Conservation (phyloP, 2,329 filamentous ascomycete species). For the Bipolaris gigantea region DNA sequence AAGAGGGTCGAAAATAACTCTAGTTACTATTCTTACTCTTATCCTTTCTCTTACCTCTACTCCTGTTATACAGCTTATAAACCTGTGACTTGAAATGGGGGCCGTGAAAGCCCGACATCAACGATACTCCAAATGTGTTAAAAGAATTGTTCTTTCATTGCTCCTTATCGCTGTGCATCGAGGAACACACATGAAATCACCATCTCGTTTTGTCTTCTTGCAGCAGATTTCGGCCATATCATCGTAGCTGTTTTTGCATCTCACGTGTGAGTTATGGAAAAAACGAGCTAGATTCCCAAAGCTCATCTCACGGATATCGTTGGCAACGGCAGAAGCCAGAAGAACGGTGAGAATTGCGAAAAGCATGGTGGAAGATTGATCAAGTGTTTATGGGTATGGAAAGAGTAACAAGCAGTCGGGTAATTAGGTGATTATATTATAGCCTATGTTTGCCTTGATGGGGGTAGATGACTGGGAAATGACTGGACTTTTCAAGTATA, state of each 20-base stretch:
- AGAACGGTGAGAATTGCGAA: neutral
- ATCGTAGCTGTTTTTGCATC: neutral
- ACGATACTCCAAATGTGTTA: neutral
- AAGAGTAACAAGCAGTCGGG: neutral
- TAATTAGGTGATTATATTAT: neutral
- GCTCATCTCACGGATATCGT: neutral
- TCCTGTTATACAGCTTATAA: too few relatives aligned
- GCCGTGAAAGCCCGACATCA: neutral
- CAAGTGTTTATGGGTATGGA: neutral
- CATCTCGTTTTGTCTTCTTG: too few relatives aligned
- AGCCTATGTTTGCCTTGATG: neutral
- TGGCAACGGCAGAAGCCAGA: neutral
- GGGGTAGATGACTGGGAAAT: neutral
- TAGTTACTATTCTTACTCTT: too few relatives aligned
- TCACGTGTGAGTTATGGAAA: neutral
- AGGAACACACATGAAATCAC: neutral
- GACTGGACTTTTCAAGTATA: neutral
- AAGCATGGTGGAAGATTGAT: neutral
- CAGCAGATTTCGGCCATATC: neutral
- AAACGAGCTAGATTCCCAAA: neutral
- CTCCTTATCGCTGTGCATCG: neutral
- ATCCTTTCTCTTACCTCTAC: too few relatives aligned
- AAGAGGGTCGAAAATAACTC: too few relatives aligned
- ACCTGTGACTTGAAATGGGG: neutral
- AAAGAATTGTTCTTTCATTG: neutral